Base-by-base conservation (phyloP, 2,329 filamentous ascomycete genomes). In the Xylariaceae sp. region DNA sequence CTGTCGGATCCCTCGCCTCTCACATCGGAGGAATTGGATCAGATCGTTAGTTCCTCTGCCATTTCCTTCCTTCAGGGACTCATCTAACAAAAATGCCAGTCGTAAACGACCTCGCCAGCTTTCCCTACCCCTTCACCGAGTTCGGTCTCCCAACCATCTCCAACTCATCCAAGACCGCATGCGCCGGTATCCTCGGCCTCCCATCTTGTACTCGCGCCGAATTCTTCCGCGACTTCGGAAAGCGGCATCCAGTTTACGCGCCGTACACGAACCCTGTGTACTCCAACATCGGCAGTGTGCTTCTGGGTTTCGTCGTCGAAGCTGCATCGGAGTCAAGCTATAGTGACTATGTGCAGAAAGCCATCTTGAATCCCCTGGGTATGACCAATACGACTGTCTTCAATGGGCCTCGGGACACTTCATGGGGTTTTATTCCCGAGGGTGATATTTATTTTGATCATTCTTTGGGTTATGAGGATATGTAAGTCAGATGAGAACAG, bases 141-240 rank as follows among this genome's bases (percentile, higher is more conserved):
- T n/a, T 60, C 17, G 58, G 58, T 4, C 44, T 60, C 4, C 58
- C 58, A 8, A 29, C 40, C 16, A 21, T 60, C 6, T 42, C 51
- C 11, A 50, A 55, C 11, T 40, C 50, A 8, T 56, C 55, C 1
- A 55, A 54, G 33, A 56, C 54, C 1, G 53, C 52, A 8, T 61
- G 57, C 16, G 58, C 55, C 1, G 58, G 58, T 14, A 23, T 61
- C 6, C 44, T 60, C 16, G 56, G 57, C 11, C 55, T 61, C 5
- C 55, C 58, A 1, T 20, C 49, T n/a, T 61, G 58, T 33, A 50
- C 52, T 8, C 49, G 58, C 7, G 45, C 53, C 0, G 45, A 61
- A 29, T 61, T 60, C 48, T 61, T 60, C 42, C 37, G 55, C 22
- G 57, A 61, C 38, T 61, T 61, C 25, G 58, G 58, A 3, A 61